phyloP scores from a whole-genome alignment of 257 asterid species.

The Nemophila menziesii region DNA sequence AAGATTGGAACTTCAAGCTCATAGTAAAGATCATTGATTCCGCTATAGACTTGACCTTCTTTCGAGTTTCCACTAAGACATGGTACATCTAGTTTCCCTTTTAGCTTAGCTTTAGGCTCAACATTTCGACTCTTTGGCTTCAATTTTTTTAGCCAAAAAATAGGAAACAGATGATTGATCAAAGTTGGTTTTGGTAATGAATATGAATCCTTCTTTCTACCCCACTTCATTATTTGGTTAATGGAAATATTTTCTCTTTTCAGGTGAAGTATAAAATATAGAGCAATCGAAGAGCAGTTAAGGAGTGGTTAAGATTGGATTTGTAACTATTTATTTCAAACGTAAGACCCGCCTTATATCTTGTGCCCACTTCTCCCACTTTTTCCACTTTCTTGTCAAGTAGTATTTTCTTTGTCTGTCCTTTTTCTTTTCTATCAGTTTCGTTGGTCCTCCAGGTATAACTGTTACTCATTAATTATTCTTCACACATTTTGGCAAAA shows the following conservation, averaged over 20 bases:
- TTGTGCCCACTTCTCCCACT: slow-evolving; percentile 61
- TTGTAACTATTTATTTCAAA: slow-evolving; percentile 37
- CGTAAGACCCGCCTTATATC: slow-evolving; percentile 57
- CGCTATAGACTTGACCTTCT: slow-evolving; percentile 38
- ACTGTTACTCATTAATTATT: no score
- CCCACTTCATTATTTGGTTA: slow-evolving; percentile 47
- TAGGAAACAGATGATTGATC: slow-evolving; percentile 37
- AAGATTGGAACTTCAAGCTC: slow-evolving; percentile 23
- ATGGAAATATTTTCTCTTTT: slow-evolving; percentile 3
- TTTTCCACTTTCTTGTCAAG: slow-evolving; percentile 26
- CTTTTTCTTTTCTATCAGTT: no score
- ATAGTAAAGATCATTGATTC: slow-evolving; percentile 58
- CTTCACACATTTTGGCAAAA: no score
- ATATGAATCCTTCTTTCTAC: slow-evolving; percentile 31
- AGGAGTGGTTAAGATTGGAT: slow-evolving; percentile 25
- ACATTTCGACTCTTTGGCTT: slow-evolving; percentile 24
- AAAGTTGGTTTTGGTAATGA: slow-evolving; percentile 27
- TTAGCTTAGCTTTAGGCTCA: slow-evolving; percentile 17
- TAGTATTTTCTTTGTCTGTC: no score
- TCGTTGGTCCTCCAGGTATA: no score
- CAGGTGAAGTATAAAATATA: neutral
- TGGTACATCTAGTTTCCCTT: slow-evolving; percentile 12
- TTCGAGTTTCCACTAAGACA: slow-evolving; percentile 10
- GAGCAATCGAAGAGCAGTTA: slow-evolving; percentile 9
- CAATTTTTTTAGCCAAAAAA: slow-evolving; percentile 57